Evolutionary conservation across 2,329 filamentous ascomycete genomes (phyloP).

Genomic region (Xylariaceae sp.): DNA sequence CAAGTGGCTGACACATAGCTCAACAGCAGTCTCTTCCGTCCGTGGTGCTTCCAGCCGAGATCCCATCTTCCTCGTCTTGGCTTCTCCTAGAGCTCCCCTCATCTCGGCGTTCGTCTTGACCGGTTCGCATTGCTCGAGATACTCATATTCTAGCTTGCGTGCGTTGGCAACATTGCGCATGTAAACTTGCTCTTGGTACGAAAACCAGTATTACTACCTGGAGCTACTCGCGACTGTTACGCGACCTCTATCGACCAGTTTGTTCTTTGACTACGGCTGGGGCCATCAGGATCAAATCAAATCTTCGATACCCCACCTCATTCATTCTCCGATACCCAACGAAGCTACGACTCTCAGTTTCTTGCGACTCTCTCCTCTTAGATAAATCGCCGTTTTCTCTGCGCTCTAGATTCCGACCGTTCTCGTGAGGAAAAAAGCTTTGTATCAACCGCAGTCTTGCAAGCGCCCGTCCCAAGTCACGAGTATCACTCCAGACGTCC

Average conservation of each 20-base stretch:
- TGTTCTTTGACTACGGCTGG: not conserved
- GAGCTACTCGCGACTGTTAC: slow-evolving; percentile 13
- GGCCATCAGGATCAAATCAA: slow-evolving; percentile 4
- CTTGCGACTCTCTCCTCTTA: slow-evolving; percentile 11
- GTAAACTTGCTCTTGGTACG: slow-evolving; percentile 11
- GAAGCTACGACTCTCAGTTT: slow-evolving; percentile 18
- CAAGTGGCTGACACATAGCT: not conserved
- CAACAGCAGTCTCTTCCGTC: too few species aligned
- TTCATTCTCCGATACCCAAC: slow-evolving; percentile 17
- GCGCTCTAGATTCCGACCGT: slow-evolving; percentile 2
- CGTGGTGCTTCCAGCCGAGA: too few species aligned
- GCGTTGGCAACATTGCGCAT: slow-evolving; percentile 16
- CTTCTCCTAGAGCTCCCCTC: slow-evolving; percentile 12
- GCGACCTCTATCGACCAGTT: slow-evolving; percentile 7
- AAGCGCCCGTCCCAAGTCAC: too few species aligned
- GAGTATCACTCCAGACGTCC: too few species aligned
- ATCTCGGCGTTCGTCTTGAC: slow-evolving; percentile 16
- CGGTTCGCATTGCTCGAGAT: slow-evolving; percentile 17
- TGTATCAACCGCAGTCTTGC: not conserved
- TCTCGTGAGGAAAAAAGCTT: not conserved
- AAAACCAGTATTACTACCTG: slow-evolving; percentile 13
- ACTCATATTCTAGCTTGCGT: slow-evolving; percentile 14
- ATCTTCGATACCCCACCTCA: slow-evolving; percentile 20
- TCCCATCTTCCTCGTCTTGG: slow-evolving; percentile 5
- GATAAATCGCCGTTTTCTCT: slow-evolving; percentile 6